A percentile compares a stretch with the other conserved stretches of the same genome.
These are phyloP conservation scores for Ascochyta lentis DNA, from an alignment of 2,329 filamentous ascomycete species.

Conservation along the genomic window DNA sequence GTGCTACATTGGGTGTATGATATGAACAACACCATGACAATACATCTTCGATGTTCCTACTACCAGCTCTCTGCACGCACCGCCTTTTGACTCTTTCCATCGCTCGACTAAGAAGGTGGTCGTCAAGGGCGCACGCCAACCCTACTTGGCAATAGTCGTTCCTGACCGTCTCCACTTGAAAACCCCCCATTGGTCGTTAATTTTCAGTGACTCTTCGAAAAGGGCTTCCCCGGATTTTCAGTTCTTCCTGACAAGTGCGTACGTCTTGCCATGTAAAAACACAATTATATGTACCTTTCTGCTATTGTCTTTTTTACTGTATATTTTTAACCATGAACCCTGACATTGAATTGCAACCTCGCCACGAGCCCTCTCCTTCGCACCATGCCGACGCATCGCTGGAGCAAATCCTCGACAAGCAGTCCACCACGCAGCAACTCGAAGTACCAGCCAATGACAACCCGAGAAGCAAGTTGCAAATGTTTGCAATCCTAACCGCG, in stretches of 20 bases:
- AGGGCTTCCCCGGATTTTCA: slow-evolving; percentile 14
- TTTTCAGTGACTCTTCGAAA: slow-evolving; percentile 1
- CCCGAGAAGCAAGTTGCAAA: slow-evolving; percentile 33
- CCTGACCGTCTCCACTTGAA: not conserved
- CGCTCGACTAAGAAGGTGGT: slow-evolving; percentile 1
- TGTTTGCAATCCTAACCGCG: slow-evolving; percentile 40
- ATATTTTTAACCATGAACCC: not conserved
- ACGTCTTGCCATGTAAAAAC: not conserved
- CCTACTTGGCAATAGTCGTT: slow-evolving; percentile 3
- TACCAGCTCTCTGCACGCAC: not conserved
- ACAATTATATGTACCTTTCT: not conserved
- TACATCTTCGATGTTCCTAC: slow-evolving; percentile 3
- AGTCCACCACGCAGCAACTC: not conserved
- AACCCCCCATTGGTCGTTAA: not conserved
- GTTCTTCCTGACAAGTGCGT: not conserved
- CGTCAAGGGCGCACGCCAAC: slow-evolving; percentile 20
- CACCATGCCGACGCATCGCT: not conserved
- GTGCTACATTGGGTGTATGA: slow-evolving; percentile 6
- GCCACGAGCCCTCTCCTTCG: not conserved
- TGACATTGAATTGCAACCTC: slow-evolving; percentile 9
- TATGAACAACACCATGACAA: slow-evolving; percentile 10
- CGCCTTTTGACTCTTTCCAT: not conserved
- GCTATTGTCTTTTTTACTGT: not conserved
- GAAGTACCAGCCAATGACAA: slow-evolving; percentile 13
- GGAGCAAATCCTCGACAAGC: slow-evolving; percentile 1